Evolutionary conservation across 1,139 yeast species (phyloP), one percentile per base, ranked within the genome.

Genomic region (Nematodospora anomalae): DNA sequence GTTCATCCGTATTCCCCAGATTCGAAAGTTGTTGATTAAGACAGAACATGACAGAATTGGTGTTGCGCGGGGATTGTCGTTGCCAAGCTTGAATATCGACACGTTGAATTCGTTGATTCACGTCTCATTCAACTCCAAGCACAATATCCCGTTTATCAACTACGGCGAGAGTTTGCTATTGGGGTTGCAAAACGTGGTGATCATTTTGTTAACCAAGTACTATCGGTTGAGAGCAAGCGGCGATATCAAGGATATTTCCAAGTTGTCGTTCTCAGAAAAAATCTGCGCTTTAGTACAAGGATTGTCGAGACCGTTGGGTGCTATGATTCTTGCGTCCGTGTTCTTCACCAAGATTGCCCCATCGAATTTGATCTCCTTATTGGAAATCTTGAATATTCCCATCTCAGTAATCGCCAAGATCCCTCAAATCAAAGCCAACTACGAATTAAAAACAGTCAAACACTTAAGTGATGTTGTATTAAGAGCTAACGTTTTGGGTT

Each of bases 351-450:
- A 63, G 41, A 28, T 65, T 4, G 64, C 66, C 2, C 73, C 76
- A 4, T 38, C 53, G 2, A 40, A 47, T 5, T 46, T 64, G 35
- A 49, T 71, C 28, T 55, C 57, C 12, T 42, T 57, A 2, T 63
- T 80, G 41, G 80, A 79, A 46, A 62, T 73, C 12, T 53, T 73
- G 39, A 71, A 74, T 30, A 75, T 79, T 36, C 86, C 86, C 7
- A 54, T 80, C 30, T 62, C 74, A 6, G 62, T 79, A 13, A 51
- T 68, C 13, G 68, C 81, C 32, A 79, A 77, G 51, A 44, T 79
- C 23, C 83, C 84, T 1, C 86, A 80, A 51, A 76, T 80, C 38
- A 49, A 54, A 30, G 58, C 66, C 31, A 79, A 79, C 50, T 60
- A 65, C 47, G 59, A 55, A 33, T 67, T 71, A 50, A 64, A 67